Evolutionary conservation across 2,329 filamentous ascomycete species (phyloP), one percentile per base, ranked within the genome.

Genomic region (Phyllachora maydis): DNA sequence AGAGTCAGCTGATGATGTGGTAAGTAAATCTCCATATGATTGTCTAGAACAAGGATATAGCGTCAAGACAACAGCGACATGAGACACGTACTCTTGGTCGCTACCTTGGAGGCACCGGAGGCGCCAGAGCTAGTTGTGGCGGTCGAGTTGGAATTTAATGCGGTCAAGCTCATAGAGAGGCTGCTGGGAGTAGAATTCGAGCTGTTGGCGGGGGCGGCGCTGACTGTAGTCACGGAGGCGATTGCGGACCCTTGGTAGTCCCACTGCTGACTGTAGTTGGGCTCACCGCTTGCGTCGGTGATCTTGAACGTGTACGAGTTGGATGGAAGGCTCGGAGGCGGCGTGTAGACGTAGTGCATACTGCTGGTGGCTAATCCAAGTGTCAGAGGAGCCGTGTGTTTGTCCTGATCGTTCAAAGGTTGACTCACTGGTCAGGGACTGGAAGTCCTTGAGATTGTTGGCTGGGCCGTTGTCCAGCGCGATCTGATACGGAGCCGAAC

Each of bases 271-370:
- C 47, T 52, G 48, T 52, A 60, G 53, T 60, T 60, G 37, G 37
- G 30, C 8, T 41, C 38, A 13, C 23, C 32, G 16, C 34, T 36
- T 16, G 34, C 35, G 32, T 59, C 54, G 14, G 26, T 30, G 35
- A 60, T 56, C 41, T 49, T 40, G 32, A 60, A 44, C 30, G 55
- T 54, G 33, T 59, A 60, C 16, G 33, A 36, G 38, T 43, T 54
- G 14, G 41, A 34, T 27, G 46, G 27, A 15, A 56, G 38, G 28
- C 34, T 33, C n/a, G 37, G 21, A 14, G 44, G 31, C 9, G 50
- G 47, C 10, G 39, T 43, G 46, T 47, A 55, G 29, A 39, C n/a
- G n/a, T n/a, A n/a, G n/a, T n/a, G n/a, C n/a, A n/a, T n/a, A n/a
- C n/a, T n/a, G n/a, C n/a, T n/a, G n/a, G n/a, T n/a, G n/a, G n/a